Conservation (phyloP, 352 stramenopile species). For the Phytophthora hybrid region DNA sequence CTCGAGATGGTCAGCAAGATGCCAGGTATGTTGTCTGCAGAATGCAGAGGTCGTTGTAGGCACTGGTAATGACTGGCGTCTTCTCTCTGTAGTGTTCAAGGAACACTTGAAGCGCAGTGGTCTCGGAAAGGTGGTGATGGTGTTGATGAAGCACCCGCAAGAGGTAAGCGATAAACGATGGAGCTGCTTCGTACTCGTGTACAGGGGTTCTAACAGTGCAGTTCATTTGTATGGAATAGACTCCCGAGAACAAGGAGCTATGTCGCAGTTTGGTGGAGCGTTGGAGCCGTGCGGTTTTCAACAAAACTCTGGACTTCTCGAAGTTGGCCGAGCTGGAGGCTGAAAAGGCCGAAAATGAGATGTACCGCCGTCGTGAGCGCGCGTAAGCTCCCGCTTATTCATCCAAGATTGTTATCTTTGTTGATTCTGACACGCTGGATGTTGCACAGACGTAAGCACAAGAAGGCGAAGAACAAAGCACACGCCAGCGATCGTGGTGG, state of each 20-base stretch:
- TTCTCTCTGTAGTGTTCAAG: constrained; percentile 78
- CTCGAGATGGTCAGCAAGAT: constrained; percentile 82
- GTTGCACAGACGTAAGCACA: constrained; percentile 47
- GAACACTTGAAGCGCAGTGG: constrained; percentile 90
- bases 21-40: constrained; percentile 56
- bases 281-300: constrained; percentile 90
- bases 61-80: background rate
- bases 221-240: constrained; percentile 46
- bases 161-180: constrained; percentile 50
- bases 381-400: constrained; percentile 23
- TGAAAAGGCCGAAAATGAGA: constrained; percentile 83
- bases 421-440: constrained; percentile 12
- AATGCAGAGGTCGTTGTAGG: background rate
- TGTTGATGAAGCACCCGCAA: constrained; percentile 88
- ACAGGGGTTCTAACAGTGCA: constrained; percentile 9
- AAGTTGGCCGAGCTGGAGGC: constrained; percentile 88
- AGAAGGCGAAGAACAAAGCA: constrained; percentile 48
- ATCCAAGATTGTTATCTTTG: background rate
- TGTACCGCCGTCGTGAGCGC: constrained; percentile 73
- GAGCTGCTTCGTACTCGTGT: background rate
- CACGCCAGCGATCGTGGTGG: constrained; percentile 38
- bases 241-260: constrained; percentile 86
- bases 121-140: constrained; percentile 91
- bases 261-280: constrained; percentile 86
- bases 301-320: constrained; percentile 90